phyloP scores from a whole-genome alignment of 2,329 filamentous ascomycete species.

The Lasiodiplodia citricola region DNA sequence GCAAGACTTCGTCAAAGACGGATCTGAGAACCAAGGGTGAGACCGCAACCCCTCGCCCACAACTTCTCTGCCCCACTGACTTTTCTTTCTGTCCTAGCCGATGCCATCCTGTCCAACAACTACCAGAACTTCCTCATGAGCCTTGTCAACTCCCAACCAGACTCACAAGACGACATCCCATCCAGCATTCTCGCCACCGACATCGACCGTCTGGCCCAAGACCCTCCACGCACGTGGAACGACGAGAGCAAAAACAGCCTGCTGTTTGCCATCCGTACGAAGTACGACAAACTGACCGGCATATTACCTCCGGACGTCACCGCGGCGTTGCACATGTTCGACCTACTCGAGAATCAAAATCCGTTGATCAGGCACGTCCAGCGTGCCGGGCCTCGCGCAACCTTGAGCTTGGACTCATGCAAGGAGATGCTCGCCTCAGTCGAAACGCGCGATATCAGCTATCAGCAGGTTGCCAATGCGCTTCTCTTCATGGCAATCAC shows the following conservation, averaged over 20 bases:
- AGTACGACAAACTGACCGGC: conserved; percentile 59
- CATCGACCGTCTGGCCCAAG: conserved; percentile 84
- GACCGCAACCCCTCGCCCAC: conserved; percentile 28
- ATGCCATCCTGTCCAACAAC: conserved; percentile 85
- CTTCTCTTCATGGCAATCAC: conserved; percentile 72
- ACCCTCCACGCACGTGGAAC: conserved; percentile 85
- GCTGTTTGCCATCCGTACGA: conserved; percentile 66
- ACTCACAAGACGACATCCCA: conserved; percentile 69
- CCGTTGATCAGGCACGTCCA: conserved; percentile 71
- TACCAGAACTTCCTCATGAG: conserved; percentile 78
- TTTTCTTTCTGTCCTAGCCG: conserved; percentile 64
- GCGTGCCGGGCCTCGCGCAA: conserved; percentile 74
- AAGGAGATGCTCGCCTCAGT: conserved; percentile 63
- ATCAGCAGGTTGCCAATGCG: conserved; percentile 82
- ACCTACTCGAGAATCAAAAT: conserved; percentile 65
- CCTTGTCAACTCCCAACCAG: conserved; percentile 64
- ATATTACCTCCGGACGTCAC: conserved; percentile 72
- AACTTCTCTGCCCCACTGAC: background rate
- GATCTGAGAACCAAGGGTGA: conserved; percentile 90
- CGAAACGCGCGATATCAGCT: conserved; percentile 69
- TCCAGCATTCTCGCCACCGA: conserved; percentile 77
- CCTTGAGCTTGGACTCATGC: conserved; percentile 73
- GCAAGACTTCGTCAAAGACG: conserved; percentile 78
- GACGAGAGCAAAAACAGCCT: conserved; percentile 74
- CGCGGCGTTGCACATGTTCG: conserved; percentile 71